Base-by-base conservation (phyloP, 441 rosid species). In the Gossypium aridum region DNA sequence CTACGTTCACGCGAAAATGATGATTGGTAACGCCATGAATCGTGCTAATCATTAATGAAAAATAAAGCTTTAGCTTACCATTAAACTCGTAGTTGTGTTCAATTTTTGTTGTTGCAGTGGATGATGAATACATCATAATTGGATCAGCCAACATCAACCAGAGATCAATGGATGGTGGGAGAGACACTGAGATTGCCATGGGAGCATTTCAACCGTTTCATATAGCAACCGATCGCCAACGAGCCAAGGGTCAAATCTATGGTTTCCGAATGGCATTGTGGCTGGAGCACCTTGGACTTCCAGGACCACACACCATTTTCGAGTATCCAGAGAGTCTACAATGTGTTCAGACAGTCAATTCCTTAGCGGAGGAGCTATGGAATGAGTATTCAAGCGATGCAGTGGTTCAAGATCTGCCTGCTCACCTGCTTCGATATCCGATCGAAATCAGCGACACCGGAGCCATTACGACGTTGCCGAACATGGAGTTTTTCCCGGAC, bases 81-180 rank as follows among this genome's bases (percentile, higher is more conserved):
- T 3, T 55, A 54, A 55, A 25, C 39, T n/a, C 7, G 37, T 5
- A 31, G 37, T 31, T 31, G 37, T 31, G 37, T 31, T 31, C 37
- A 31, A 31, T 62, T 22, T 39, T 43, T 20, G 4, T 63, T 13
- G 2, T 28, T 70, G 16, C 83, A 88, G 91, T 90, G 77, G 94
- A 88, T 62, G 94, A 90, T 51, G 91, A 90, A 74, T 90, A 88
- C 83, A 84, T 88, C 75, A 85, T 88, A 49, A 57, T 88, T 25
- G 94, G 94, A 75, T 90, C 94, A 0, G 91, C 92, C 26, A 90
- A 90, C 81, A 87, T 90, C 65, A 90, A 90, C 78, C 91, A 90
- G 79, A 81, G 94, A 53, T 90, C 94, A 56, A 87, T 90, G 92
- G 91, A 87, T 17, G 94, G 92, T 14, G 85, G 75, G 20, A 76